phyloP scores from a whole-genome alignment of 1,284 basidiomycete genomes.

The Tylopilus sp. region DNA sequence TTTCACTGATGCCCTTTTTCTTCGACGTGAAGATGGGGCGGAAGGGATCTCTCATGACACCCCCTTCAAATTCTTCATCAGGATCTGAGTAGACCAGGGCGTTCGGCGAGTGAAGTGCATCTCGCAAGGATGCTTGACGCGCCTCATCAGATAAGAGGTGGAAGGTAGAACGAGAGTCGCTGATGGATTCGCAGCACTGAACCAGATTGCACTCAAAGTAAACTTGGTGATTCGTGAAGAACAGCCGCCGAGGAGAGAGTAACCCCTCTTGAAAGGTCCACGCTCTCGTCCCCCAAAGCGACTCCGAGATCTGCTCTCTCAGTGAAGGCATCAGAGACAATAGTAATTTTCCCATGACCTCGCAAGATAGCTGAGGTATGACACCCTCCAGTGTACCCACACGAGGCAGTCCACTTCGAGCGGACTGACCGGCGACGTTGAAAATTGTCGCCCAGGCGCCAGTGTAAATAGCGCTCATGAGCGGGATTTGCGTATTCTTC shows the following conservation, averaged over 20 bases:
- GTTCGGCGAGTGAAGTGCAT: not conserved
- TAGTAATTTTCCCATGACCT: slow-evolving; percentile 1
- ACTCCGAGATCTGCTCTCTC: slow-evolving; percentile 2
- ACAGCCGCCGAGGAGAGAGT: slow-evolving; percentile 19
- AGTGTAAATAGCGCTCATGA: slow-evolving; percentile 20
- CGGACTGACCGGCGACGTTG: slow-evolving; percentile 5
- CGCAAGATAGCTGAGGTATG: slow-evolving; percentile 8
- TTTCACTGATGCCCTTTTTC: too few species aligned
- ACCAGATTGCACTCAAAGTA: slow-evolving; percentile 21
- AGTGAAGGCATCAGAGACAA: slow-evolving; percentile 17
- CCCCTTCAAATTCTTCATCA: slow-evolving; percentile 1
- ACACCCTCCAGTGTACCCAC: slow-evolving; percentile 7
- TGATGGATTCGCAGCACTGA: slow-evolving; percentile 16
- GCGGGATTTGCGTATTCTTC: slow-evolving; percentile 14
- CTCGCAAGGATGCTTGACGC: not conserved
- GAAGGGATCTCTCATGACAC: slow-evolving; percentile 13
- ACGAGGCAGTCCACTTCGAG: slow-evolving; percentile 15
- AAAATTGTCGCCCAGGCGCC: slow-evolving; percentile 17
- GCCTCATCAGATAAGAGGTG: not conserved
- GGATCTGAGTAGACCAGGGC: slow-evolving; percentile 1
- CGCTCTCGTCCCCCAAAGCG: slow-evolving; percentile 10
- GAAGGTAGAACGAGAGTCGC: slow-evolving; percentile 14
- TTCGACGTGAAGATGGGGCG: slow-evolving; percentile 1
- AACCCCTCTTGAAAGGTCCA: slow-evolving; percentile 23
- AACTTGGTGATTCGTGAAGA: slow-evolving; percentile 24